phyloP scores from a whole-genome alignment of 768 basidiomycete genomes.

The Hygrophorus russula region DNA sequence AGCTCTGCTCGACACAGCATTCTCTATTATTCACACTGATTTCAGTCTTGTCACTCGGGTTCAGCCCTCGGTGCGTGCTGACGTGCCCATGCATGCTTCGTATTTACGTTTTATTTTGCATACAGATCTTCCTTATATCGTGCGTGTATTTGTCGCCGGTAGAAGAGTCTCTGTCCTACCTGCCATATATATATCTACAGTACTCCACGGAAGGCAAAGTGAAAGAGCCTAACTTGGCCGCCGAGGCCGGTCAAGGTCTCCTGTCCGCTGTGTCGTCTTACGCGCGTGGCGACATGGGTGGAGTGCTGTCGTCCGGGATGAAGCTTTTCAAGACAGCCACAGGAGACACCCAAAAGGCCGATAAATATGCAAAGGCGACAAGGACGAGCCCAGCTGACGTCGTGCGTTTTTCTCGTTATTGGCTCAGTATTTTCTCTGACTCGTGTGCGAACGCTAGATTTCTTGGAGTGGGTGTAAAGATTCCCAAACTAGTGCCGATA shows the following conservation, averaged over 20 bases:
- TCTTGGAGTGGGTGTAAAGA: conserved; percentile 81
- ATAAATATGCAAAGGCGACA: conserved; percentile 45
- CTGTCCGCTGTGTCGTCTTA: conserved; percentile 72
- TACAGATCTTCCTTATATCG: conserved; percentile 61
- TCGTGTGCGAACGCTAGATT: conserved; percentile 32
- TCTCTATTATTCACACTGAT: neutral
- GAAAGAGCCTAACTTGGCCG: conserved; percentile 85
- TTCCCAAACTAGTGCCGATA: conserved; percentile 74
- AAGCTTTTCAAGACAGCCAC: conserved; percentile 68
- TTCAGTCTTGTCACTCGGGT: conserved; percentile 81
- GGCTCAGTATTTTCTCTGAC: neutral
- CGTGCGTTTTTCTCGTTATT: conserved; percentile 30
- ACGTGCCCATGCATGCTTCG: neutral
- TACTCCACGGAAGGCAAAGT: conserved; percentile 94
- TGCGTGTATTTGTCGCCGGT: conserved; percentile 18
- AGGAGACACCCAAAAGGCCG: conserved; percentile 53
- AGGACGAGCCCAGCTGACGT: conserved; percentile 80
- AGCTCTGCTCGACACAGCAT: neutral
- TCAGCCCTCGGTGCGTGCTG: conserved; percentile 57
- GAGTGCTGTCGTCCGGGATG: conserved; percentile 63
- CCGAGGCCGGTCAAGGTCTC: conserved; percentile 81
- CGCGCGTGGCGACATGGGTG: conserved; percentile 68
- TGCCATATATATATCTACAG: conserved; percentile 22
- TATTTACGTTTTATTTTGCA: conserved; percentile 13
- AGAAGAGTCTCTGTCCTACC: neutral